These are phyloP conservation scores for Cucurbita maxima DNA, from an alignment of 306 rosid genomes.

Conservation along the genomic window DNA sequence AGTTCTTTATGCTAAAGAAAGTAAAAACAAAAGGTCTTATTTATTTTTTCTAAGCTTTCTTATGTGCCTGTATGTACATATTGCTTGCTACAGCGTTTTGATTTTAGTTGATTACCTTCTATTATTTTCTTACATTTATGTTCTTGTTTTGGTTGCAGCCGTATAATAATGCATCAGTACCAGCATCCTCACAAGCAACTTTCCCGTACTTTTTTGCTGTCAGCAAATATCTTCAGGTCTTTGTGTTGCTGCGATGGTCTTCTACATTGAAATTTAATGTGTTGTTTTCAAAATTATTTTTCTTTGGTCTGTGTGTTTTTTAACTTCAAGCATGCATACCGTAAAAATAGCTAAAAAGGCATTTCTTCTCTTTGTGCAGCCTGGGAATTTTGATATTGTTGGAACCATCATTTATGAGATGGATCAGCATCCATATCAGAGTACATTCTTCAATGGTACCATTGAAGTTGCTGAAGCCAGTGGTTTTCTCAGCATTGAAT, in stretches of 20 bases:
- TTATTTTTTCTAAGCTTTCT: background rate
- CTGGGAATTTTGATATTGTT: constrained; percentile 83
- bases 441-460: constrained; percentile 79
- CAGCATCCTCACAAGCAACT: constrained; percentile 70
- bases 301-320: background rate
- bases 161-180: constrained; percentile 68
- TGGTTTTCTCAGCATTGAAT: constrained; percentile 57
- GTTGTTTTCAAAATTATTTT: background rate
- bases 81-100: background rate
- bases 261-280: background rate
- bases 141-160: constrained; percentile 27
- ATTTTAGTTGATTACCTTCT: background rate
- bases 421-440: constrained; percentile 67
- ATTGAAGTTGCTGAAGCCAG: constrained; percentile 81
- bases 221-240: constrained; percentile 91
- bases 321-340: background rate
- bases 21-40: background rate
- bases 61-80: background rate
- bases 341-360: background rate
- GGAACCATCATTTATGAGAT: constrained; percentile 75
- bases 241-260: background rate
- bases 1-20: background rate
- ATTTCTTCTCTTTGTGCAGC: constrained; percentile 31
- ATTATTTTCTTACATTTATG: constrained; percentile 1
- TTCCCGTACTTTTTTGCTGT: constrained; percentile 79